A percentile compares a stretch with the other conserved stretches of the same genome.
Evolutionary conservation across 108 stramenopile genomes (phyloP).

Genomic region (Nitzschia sp.): DNA sequence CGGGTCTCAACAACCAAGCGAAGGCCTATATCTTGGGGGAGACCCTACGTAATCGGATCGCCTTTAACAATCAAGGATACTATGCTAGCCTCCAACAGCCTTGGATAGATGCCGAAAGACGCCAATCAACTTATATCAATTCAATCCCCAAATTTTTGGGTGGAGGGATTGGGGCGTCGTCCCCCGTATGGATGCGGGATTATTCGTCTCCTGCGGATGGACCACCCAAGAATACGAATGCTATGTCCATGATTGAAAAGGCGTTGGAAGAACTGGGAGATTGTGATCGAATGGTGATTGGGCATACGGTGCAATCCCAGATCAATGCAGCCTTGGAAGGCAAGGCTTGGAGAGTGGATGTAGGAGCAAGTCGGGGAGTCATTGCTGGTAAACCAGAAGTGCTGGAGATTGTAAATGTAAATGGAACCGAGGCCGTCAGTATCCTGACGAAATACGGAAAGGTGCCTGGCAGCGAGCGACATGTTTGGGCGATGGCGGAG

Average conservation of each 20-base stretch:
- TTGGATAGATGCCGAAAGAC: background rate
- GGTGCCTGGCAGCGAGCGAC: constrained; percentile 3
- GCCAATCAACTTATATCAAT: constrained; percentile 19
- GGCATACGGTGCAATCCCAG: constrained; percentile 71
- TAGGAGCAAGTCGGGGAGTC: constrained; percentile 62
- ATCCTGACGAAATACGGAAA: constrained; percentile 22
- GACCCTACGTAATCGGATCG: background rate
- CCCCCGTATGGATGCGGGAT: constrained; percentile 82
- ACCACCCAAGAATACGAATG: constrained; percentile 31
- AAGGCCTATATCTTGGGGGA: constrained; percentile 14
- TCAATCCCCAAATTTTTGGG: constrained; percentile 64
- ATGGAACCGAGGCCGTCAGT: constrained; percentile 24
- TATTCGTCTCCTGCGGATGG: constrained; percentile 61
- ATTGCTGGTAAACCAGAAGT: constrained; percentile 72
- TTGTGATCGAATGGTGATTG: constrained; percentile 74
- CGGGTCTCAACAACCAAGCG: constrained; percentile 56
- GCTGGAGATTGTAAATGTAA: constrained; percentile 49
- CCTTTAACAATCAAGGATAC: constrained; percentile 8
- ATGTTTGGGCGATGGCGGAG: constrained; percentile 2
- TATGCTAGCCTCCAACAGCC: background rate
- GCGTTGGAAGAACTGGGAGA: constrained; percentile 22
- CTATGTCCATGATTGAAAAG: constrained; percentile 27
- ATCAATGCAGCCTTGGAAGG: constrained; percentile 71
- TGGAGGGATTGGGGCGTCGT: constrained; percentile 48
- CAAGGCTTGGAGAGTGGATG: constrained; percentile 78